Evolutionary conservation across 352 stramenopile genomes (phyloP), one percentile per base, ranked within the genome.

Genomic region (Globisporangium heterothallicum): DNA sequence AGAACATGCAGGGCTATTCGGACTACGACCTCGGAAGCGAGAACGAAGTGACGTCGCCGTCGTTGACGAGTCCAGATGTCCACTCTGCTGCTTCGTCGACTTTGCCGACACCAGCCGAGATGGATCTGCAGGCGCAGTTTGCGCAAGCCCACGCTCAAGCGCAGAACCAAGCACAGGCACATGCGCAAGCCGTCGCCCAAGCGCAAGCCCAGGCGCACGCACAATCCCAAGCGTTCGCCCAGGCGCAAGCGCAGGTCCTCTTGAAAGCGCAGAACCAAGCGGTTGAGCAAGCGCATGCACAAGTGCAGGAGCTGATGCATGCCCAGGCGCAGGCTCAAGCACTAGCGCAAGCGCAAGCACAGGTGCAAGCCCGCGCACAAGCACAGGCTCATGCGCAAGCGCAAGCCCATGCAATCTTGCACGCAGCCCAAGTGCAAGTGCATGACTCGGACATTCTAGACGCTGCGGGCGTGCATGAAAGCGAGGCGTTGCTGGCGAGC

Each of bases 1-100:
- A 88, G 55, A 61, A 64, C 52, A 66, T 88, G 58, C 64, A 54
- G 0, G 40, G 78, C 44, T 72, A 86, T n/a, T 65, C 74, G 14
- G 74, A 85, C 49, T 85, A 82, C 42, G 76, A 87, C 18, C 51
- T 87, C 16, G 59, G 59, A 2, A 53, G 68, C 16, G 58, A 65
- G 22, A 18, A 4, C 24, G 36, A 49, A 26, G 21, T 18, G 29
- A 29, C 56, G 10, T n/a, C 44, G 26, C 13, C 49, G 58, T 43
- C 38, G 8, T 12, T 46, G 49, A 14, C 53, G 38, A 21, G 35
- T 56, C 18, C 54, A 53, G 22, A 59, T 34, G 48, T 45, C 19
- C 44, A 57, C 3, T 30, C 29, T 24, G 27, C 56, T 2, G 18
- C 25, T 21, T 18, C 54, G 13, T 10, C 44, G 12, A 3, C 27